Evolutionary conservation across 257 asterid genomes (phyloP).

Genomic region (Scutellaria barbata): DNA sequence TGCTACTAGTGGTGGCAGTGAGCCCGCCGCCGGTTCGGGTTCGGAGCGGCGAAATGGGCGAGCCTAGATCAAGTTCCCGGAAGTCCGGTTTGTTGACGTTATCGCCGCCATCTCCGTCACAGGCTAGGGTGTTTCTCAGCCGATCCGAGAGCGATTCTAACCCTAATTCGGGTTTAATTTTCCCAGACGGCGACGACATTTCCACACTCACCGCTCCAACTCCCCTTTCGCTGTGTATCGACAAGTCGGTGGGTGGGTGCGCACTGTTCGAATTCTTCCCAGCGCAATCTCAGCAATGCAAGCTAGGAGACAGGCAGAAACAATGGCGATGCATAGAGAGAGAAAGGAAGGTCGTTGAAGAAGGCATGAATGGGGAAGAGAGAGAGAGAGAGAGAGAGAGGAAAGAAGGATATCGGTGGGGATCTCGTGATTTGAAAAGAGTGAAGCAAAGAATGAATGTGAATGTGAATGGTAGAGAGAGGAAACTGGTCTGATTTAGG

Average conservation of each 20-base stretch:
- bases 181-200: slow-evolving; percentile 55
- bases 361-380: slow-evolving; percentile 31
- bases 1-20: slow-evolving; percentile 55
- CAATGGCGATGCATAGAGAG: slow-evolving; percentile 30
- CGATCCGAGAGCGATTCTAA: slow-evolving; percentile 53
- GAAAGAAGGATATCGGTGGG: slow-evolving; percentile 31
- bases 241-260: neutral
- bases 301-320: slow-evolving; percentile 17
- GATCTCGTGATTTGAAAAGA: slow-evolving; percentile 63
- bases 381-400: slow-evolving; percentile 20
- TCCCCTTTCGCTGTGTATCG: slow-evolving; percentile 19
- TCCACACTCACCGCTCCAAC: slow-evolving; percentile 27
- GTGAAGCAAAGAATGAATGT: slow-evolving; percentile 55
- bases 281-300: slow-evolving; percentile 38
- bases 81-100: slow-evolving; percentile 57
- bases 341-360: slow-evolving; percentile 26
- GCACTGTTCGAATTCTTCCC: neutral
- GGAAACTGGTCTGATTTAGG: slow-evolving; percentile 4
- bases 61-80: slow-evolving; percentile 65
- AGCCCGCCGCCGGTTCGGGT: slow-evolving; percentile 43
- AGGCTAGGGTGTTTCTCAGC: slow-evolving; percentile 38
- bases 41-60: slow-evolving; percentile 61
- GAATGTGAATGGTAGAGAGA: slow-evolving; percentile 43
- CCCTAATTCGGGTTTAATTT: slow-evolving; percentile 41
- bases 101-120: slow-evolving; percentile 32